These are phyloP conservation scores for Tilletia caries DNA, from an alignment of 1,284 basidiomycete genomes.

Conservation along the genomic window DNA sequence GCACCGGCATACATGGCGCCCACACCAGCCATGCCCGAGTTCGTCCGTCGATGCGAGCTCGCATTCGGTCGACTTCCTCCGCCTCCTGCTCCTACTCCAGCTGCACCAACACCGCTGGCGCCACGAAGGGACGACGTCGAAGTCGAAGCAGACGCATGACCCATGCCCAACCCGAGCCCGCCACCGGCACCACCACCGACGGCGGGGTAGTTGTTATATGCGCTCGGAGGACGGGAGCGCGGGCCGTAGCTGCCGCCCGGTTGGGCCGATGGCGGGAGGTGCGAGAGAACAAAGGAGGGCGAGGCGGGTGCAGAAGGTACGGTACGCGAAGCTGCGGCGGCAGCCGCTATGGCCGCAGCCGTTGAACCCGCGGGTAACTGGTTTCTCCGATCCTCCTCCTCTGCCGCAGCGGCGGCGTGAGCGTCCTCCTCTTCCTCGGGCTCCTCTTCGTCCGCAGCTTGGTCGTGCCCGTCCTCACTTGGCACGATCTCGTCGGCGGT, in stretches of 20 bases:
- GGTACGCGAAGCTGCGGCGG: neutral
- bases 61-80: neutral
- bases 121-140: constrained; percentile 4
- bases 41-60: neutral
- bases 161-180: neutral
- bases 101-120: neutral
- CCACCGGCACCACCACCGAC: too few relatives aligned
- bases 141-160: neutral
- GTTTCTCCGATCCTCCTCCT: neutral
- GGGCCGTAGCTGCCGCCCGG: neutral
- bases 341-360: constrained; percentile 4
- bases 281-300: neutral
- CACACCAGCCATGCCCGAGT: neutral
- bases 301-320: neutral
- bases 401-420: neutral
- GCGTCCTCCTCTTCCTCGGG: neutral
- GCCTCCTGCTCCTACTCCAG: too few relatives aligned
- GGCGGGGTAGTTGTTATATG: neutral
- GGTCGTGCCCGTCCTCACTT: neutral
- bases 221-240: neutral
- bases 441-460: neutral
- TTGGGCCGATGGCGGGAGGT: too few relatives aligned
- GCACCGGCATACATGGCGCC: neutral
- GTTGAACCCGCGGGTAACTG: constrained; percentile 1
- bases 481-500: neutral